Base-by-base conservation (phyloP, 805 yeast genomes). In the Huiozyma naganishii region DNA sequence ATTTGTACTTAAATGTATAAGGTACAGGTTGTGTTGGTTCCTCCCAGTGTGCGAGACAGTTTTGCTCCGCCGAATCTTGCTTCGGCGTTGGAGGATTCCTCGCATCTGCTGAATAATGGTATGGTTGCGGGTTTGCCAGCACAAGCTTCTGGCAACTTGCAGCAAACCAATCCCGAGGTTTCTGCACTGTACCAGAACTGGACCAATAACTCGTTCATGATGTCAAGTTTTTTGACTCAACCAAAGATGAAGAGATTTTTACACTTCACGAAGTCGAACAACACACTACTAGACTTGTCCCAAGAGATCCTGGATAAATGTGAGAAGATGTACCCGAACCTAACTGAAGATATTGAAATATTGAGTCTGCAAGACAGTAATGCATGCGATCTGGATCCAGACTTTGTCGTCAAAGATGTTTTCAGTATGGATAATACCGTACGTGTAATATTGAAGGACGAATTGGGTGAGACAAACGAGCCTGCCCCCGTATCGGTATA, bases 311-410 rank as follows among this genome's bases (percentile, higher is more conserved):
- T 66, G n/a, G 59, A 58, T 6, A 70, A 86, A 46, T 80, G 77
- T 54, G 58, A 66, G 32, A 78, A 76, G 54, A 65, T 84, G 42
- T 85, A 85, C 49, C 92, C 92, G 0, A 69, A 69, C 23, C 37
- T 59, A 36, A 79, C 73, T 40, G 75, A 71, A 5, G 71, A 72
- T 1, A 58, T 83, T 13, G 68, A 68, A 6, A 74, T 85, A 36
- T 63, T 71, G n/a, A 73, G 74, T 41, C 61, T 85, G 5, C 94
- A 84, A 55, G 90, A 84, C 58, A 61, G 60, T 36, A 73, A 76
- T 46, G 72, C 72, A 45, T 83, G 89, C 51, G 95, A 85, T 56
- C 64, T 85, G 45, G 95, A 85, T 59, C 89, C 89, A 0, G 95
- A 83, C 47, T 84, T 79, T 49, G 47, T 61, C 2, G 81, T 79